Conservation (phyloP, 2,329 filamentous ascomycete genomes). For the Elsinoe arachidis region DNA sequence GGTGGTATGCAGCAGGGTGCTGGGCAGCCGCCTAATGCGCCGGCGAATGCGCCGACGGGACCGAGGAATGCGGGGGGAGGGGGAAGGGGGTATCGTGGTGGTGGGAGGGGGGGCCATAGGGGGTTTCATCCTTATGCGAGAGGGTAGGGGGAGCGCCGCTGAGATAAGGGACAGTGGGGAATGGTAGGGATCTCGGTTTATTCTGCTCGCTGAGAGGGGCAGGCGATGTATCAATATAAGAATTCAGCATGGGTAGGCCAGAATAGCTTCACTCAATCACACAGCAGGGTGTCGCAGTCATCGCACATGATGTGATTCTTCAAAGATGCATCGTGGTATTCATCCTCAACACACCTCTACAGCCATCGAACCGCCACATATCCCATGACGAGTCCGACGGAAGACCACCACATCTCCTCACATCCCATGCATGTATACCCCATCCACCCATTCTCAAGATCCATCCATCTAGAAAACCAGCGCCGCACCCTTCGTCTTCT, state of each 20-base stretch:
- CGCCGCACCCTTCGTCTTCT: slow-evolving; percentile 99
- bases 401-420: not conserved
- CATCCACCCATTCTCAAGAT: not conserved
- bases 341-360: slow-evolving; percentile 4
- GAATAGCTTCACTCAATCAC: not conserved
- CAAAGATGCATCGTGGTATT: slow-evolving; percentile 12
- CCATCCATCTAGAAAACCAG: slow-evolving; percentile 84
- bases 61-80: slow-evolving; percentile 91
- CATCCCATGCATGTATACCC: not conserved
- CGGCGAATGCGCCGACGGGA: slow-evolving; percentile 81
- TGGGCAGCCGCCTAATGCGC: slow-evolving; percentile 39
- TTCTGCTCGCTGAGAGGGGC: not conserved
- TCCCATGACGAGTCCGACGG: not conserved
- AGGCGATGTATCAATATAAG: not conserved
- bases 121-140: slow-evolving; percentile 71
- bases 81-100: slow-evolving; percentile 74
- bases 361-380: not conserved
- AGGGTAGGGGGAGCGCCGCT: not conserved
- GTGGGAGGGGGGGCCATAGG: slow-evolving; percentile 63
- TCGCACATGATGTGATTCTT: not conserved
- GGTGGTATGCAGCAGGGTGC: slow-evolving; percentile 21
- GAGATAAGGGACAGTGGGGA: too few relatives aligned
- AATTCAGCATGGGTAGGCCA: not conserved
- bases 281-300: not conserved
- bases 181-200: too few relatives aligned